These are phyloP conservation scores for Sporisorium reilianum DNA, from an alignment of 1,284 basidiomycete genomes.

Conservation along the genomic window DNA sequence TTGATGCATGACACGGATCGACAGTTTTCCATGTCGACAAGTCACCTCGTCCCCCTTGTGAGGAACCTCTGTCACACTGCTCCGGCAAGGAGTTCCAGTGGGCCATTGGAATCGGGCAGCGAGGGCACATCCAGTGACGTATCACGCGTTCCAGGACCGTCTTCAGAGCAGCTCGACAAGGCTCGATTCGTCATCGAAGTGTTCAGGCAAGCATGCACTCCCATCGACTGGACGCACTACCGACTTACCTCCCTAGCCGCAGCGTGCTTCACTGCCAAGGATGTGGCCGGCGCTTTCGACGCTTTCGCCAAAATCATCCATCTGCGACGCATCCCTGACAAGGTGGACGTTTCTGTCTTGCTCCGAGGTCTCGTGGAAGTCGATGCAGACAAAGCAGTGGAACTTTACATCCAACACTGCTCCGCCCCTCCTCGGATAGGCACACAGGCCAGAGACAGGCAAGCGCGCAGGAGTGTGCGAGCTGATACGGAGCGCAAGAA, in stretches of 20 bases:
- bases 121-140: background rate
- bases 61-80: conserved; percentile 16
- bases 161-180: conserved; percentile 13
- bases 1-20: conserved; percentile 27
- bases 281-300: conserved; percentile 35
- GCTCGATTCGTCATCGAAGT: conserved; percentile 36
- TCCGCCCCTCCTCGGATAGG: conserved; percentile 4
- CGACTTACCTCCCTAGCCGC: conserved; percentile 31
- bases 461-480: background rate
- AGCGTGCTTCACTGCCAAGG: conserved; percentile 36
- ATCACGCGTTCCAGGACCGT: background rate
- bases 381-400: conserved; percentile 37
- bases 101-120: background rate
- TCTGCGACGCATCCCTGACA: conserved; percentile 33
- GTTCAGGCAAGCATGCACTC: conserved; percentile 22
- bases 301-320: conserved; percentile 36
- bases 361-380: conserved; percentile 35
- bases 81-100: background rate
- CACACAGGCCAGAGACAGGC: background rate
- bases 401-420: conserved; percentile 41
- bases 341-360: conserved; percentile 36
- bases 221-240: conserved; percentile 46
- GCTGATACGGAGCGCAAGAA: background rate
- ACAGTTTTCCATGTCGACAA: conserved; percentile 18
- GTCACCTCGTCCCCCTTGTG: conserved; percentile 24